A percentile compares a stretch with the other conserved stretches of the same genome.
Evolutionary conservation across 2,329 filamentous ascomycete genomes (phyloP).

Genomic region (Colletotrichum limetticola): DNA sequence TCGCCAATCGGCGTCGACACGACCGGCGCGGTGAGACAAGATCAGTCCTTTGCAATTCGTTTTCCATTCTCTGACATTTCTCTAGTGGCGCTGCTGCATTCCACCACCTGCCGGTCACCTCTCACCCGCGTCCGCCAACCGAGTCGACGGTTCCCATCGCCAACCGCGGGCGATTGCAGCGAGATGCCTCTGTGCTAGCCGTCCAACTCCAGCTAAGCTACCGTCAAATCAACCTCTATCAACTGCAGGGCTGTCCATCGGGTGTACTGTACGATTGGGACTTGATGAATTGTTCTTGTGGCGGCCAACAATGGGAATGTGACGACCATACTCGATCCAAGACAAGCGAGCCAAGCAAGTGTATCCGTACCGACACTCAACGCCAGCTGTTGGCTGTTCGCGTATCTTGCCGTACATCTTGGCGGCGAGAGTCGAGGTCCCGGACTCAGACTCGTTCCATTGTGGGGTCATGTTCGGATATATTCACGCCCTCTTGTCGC

Average conservation of each 20-base stretch:
- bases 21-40: neutral
- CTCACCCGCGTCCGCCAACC: conserved; percentile 13
- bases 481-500: neutral
- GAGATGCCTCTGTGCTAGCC: neutral
- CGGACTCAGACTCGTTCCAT: neutral
- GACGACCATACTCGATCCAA: neutral
- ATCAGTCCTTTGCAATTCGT: neutral
- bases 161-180: conserved; percentile 17
- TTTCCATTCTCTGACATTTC: neutral
- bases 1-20: neutral
- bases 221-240: conserved; percentile 17
- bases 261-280: neutral
- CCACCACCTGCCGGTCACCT: neutral
- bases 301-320: neutral
- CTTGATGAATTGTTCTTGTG: neutral
- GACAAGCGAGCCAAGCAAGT: neutral
- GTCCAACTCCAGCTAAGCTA: neutral
- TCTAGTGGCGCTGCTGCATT: neutral
- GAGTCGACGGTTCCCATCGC: conserved; percentile 12
- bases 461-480: neutral
- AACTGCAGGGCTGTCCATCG: conserved; percentile 6
- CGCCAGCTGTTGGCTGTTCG: neutral
- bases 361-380: too few species aligned
- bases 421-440: neutral
- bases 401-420: neutral